Evolutionary conservation across 768 basidiomycete species (phyloP), one percentile per base, ranked within the genome.

Genomic region (Agrocybe chaxingu): DNA sequence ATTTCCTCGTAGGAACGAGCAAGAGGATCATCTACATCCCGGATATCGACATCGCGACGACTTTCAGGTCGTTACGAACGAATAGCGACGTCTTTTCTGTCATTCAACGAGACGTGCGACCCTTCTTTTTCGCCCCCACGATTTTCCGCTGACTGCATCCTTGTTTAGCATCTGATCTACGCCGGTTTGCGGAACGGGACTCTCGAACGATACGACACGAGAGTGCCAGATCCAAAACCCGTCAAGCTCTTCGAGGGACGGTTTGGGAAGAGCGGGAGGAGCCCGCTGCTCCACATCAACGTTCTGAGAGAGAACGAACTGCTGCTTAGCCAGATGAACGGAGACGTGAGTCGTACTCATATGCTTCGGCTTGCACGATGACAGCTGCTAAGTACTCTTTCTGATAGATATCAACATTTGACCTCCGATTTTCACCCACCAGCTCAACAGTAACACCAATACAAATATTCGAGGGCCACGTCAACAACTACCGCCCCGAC

Each of bases 41-140:
- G 3, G 80, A 85, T 48, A 70, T 86, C 40, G 76, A 78, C 32
- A 49, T 57, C 2, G 57, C 69, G 30, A 51, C 56, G 1, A 64
- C 66, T 10, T 58, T 76, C 2, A 66, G 69, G 46, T 57, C 65
- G 51, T 61, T 88, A 8, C 64, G 72, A 24, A 85, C 84, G 2
- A 56, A 71, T 13, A 86, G 84, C 47, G 85, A 87, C 57, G 81
- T 87, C 0, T 80, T 89, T 54, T 65, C 85, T 2, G 66, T 87
- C n/a, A 62, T 71, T 42, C 82, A 82, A 57, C 62, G 70, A 42
- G 66, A 75, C 45, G 85, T 85, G 37, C 4, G 71, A 58, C 8
- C 19, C 19, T 18, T n/a, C 7, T 41, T 42, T 39, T 37, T 37
- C 40, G 3, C 33, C 38, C 16, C 24, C 19, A 40, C 16, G 24